Percentiles rank a stretch among this genome's conserved stretches.
Evolutionary conservation across 208 protist species (phyloP).

Genomic region (Ichthyophonus hoferi): DNA sequence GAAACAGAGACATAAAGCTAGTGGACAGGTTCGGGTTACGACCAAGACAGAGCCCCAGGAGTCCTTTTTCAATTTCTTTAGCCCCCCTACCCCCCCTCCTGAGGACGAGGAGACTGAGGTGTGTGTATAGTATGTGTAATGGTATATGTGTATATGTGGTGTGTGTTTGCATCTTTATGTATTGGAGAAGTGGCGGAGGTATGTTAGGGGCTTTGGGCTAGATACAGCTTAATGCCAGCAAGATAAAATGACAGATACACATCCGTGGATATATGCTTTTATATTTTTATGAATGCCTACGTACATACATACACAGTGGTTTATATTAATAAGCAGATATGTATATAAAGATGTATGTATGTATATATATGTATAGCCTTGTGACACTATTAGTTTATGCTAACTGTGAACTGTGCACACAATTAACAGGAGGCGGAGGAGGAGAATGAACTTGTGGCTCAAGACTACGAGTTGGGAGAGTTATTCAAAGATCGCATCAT

Average conservation of each 20-base stretch:
- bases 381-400: too few relatives aligned
- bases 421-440: constrained; percentile 51
- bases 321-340: background rate
- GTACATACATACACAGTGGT: background rate
- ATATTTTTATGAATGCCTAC: background rate
- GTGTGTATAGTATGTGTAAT: background rate
- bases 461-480: constrained; percentile 70
- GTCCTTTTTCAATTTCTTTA: constrained; percentile 88
- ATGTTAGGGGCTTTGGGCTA: too few relatives aligned
- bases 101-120: constrained; percentile 35
- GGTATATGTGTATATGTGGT: background rate
- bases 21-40: constrained; percentile 63
- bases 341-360: background rate
- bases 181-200: too few relatives aligned
- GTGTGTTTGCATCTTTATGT: background rate
- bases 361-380: background rate
- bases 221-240: background rate
- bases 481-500: constrained; percentile 73
- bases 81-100: constrained; percentile 48
- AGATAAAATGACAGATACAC: background rate
- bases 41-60: constrained; percentile 73
- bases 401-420: background rate
- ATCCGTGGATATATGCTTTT: background rate
- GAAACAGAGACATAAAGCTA: constrained; percentile 80
- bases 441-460: constrained; percentile 43